These are phyloP conservation scores for Pisolithus sp. DNA, from an alignment of 768 basidiomycete genomes.

Conservation along the genomic window DNA sequence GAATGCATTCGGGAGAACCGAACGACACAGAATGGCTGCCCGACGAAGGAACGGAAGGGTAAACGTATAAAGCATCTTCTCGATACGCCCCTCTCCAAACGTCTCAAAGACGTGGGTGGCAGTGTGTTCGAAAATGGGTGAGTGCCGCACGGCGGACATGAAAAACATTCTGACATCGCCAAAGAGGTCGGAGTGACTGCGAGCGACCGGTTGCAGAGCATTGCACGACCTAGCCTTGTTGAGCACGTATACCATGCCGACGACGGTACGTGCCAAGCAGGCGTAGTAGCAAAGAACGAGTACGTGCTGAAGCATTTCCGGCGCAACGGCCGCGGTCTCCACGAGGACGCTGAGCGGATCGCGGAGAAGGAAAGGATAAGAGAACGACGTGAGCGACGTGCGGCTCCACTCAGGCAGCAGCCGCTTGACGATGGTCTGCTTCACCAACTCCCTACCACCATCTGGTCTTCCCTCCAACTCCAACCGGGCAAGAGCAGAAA, in stretches of 20 bases:
- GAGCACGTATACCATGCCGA: slow-evolving; percentile 78
- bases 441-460: slow-evolving; percentile 69
- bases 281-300: slow-evolving; percentile 89
- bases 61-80: slow-evolving; percentile 81
- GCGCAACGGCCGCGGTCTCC: slow-evolving; percentile 85
- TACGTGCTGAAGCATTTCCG: slow-evolving; percentile 84
- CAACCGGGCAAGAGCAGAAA: slow-evolving; percentile 58
- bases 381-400: slow-evolving; percentile 74
- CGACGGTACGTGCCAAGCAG: slow-evolving; percentile 76
- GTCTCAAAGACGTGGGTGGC: slow-evolving; percentile 73
- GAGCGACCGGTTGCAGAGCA: slow-evolving; percentile 36
- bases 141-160: slow-evolving; percentile 86
- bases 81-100: slow-evolving; percentile 78
- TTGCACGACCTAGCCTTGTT: slow-evolving; percentile 61
- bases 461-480: slow-evolving; percentile 68
- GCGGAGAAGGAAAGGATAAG: slow-evolving; percentile 79
- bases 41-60: slow-evolving; percentile 89
- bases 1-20: slow-evolving; percentile 62
- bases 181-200: slow-evolving; percentile 67
- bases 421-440: slow-evolving; percentile 84
- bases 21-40: slow-evolving; percentile 77
- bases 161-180: slow-evolving; percentile 85
- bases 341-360: slow-evolving; percentile 88
- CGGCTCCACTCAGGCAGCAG: slow-evolving; percentile 89
- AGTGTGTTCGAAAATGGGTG: slow-evolving; percentile 80